These are phyloP conservation scores for Dentipellis fragilis DNA, from an alignment of 768 basidiomycete species.

Conservation along the genomic window DNA sequence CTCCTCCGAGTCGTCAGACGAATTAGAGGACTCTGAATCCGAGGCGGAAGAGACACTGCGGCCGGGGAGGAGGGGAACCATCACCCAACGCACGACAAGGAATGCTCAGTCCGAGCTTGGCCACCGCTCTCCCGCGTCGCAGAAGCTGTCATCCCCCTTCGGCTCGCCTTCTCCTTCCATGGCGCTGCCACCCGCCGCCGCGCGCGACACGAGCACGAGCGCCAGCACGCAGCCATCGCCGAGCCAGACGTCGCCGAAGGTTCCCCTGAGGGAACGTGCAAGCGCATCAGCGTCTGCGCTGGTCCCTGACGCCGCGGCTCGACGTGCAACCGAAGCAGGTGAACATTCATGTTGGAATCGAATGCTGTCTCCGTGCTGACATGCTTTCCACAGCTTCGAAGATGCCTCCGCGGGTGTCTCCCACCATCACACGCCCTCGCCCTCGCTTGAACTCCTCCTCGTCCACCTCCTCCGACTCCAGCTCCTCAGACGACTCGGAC, in stretches of 20 bases:
- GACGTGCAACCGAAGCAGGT: conserved; percentile 31
- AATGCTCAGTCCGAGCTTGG: conserved; percentile 19
- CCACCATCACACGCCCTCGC: background rate
- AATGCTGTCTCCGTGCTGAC: no score
- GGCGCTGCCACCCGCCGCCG: background rate
- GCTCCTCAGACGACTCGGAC: conserved; percentile 39
- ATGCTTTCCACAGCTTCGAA: no score
- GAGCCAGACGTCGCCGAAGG: conserved; percentile 1
- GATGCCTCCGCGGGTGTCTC: no score
- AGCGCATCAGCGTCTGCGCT: conserved; percentile 53
- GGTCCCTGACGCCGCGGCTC: conserved; percentile 39
- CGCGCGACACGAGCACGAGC: background rate
- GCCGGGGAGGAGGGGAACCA: conserved; percentile 24
- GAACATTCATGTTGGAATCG: background rate
- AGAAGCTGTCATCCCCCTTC: background rate
- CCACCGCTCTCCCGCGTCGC: conserved; percentile 9
- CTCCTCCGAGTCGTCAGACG: conserved; percentile 27
- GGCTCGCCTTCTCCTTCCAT: conserved; percentile 10
- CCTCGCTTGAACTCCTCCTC: conserved; percentile 13
- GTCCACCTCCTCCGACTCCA: conserved; percentile 18
- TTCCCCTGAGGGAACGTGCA: conserved; percentile 31
- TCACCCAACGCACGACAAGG: conserved; percentile 12
- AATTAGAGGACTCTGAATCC: conserved; percentile 22
- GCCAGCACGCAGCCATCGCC: conserved; percentile 6
- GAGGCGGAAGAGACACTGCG: conserved; percentile 24